A percentile compares a stretch with the other conserved stretches of the same genome.
Evolutionary conservation across 371 early-diverging fungal genomes (phyloP).

Genomic region (Mortierella sp.): DNA sequence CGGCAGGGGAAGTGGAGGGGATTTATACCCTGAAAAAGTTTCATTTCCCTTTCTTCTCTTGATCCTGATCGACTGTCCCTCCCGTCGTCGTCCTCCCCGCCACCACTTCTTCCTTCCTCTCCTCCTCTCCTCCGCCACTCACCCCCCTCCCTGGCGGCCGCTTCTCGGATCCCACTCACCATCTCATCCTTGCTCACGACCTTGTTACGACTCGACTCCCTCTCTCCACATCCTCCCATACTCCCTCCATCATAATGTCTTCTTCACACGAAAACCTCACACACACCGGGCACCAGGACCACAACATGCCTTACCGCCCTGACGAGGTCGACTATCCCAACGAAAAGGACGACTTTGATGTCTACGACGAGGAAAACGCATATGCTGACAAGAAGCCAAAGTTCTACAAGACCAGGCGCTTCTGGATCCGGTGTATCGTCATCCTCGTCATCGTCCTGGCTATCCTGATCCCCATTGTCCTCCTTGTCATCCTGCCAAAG

Average conservation of each 20-base stretch:
- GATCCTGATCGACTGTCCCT: conserved; percentile 26
- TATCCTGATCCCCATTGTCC: conserved; percentile 60
- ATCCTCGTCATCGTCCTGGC: conserved; percentile 58
- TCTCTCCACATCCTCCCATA: not conserved
- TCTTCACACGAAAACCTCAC: conserved; percentile 39
- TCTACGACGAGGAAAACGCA: conserved; percentile 27
- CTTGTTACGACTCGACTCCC: not conserved
- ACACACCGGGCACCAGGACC: conserved; percentile 8
- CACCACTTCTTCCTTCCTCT: not conserved
- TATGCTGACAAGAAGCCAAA: conserved; percentile 29
- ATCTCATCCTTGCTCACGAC: not conserved
- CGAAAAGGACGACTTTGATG: conserved; percentile 21
- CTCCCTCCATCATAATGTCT: conserved; percentile 16
- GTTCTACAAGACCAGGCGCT: conserved; percentile 65
- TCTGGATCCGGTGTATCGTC: conserved; percentile 64
- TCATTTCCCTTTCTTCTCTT: conserved; percentile 15
- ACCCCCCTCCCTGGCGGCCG: no score
- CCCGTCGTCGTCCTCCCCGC: not conserved
- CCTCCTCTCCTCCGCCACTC: conserved; percentile 7
- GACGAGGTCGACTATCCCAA: conserved; percentile 34
- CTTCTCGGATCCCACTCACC: conserved; percentile 2
- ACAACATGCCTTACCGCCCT: conserved; percentile 27
- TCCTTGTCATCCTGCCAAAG: conserved; percentile 63
- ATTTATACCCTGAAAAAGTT: not conserved
- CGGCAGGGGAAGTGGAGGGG: not conserved